Conservation (phyloP, 345 rosid genomes). For the Syzygium grande region DNA sequence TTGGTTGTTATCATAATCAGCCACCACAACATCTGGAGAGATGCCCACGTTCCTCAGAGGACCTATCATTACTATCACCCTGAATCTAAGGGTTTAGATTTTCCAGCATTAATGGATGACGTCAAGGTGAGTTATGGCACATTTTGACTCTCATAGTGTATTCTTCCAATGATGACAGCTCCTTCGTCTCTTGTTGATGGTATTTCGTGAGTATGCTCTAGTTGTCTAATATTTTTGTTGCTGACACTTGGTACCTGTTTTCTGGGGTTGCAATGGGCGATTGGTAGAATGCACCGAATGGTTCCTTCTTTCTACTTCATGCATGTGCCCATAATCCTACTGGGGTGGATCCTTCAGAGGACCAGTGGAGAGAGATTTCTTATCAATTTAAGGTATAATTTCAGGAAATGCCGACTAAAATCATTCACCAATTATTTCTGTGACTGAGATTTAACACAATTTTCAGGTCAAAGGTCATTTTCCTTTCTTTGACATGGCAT, state of each 20-base stretch:
- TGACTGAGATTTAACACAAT: not conserved
- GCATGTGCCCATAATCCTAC: constrained; percentile 96
- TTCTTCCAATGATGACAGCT: not conserved
- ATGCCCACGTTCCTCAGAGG: constrained; percentile 77
- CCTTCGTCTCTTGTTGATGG: not conserved
- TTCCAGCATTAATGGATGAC: constrained; percentile 80
- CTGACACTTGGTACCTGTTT: not conserved
- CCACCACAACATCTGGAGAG: constrained; percentile 98
- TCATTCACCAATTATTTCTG: not conserved
- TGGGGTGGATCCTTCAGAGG: constrained; percentile 93
- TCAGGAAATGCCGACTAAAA: not conserved
- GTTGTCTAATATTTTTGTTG: not conserved
- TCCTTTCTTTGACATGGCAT: constrained; percentile 96
- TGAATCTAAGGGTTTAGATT: constrained; percentile 77
- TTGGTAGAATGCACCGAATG: constrained; percentile 76
- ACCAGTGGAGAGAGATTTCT: constrained; percentile 93
- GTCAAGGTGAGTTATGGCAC: constrained; percentile 41
- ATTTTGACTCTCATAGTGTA: not conserved
- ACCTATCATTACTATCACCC: constrained; percentile 88
- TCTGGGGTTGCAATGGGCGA: not conserved
- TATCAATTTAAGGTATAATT: constrained; percentile 60
- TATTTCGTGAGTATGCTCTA: not conserved
- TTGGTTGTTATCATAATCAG: constrained; percentile 24
- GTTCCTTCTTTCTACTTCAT: constrained; percentile 91
- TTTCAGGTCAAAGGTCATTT: constrained; percentile 78